Conservation (phyloP, 371 early-diverging fungal genomes). For the Haplosporangium sp. region DNA sequence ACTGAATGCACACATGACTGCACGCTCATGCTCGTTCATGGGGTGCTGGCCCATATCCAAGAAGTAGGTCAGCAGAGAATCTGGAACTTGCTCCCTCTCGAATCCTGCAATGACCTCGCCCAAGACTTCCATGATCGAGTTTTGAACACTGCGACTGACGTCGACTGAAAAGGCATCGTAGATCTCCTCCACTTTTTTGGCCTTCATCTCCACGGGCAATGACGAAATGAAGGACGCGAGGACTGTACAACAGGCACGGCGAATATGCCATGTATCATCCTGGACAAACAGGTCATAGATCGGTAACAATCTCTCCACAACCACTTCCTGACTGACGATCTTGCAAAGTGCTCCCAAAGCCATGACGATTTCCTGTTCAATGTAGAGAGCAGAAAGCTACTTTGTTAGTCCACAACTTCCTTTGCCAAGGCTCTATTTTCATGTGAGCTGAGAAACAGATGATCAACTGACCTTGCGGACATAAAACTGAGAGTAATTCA, state of each 20-base stretch:
- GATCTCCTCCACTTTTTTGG: constrained; percentile 56
- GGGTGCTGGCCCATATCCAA: constrained; percentile 48
- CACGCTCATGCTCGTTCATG: constrained; percentile 64
- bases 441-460: background rate
- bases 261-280: constrained; percentile 73
- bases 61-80: constrained; percentile 55
- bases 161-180: constrained; percentile 64
- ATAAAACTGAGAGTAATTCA: constrained; percentile 64
- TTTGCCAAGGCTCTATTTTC: background rate
- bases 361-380: constrained; percentile 60
- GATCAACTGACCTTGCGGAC: constrained; percentile 59
- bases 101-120: constrained; percentile 71
- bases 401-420: background rate
- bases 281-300: constrained; percentile 61
- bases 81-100: constrained; percentile 59
- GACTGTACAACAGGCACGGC: constrained; percentile 65
- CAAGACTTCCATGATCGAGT: constrained; percentile 66
- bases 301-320: constrained; percentile 62
- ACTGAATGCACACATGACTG: constrained; percentile 69
- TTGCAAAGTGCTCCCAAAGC: constrained; percentile 63
- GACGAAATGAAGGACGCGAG: constrained; percentile 62
- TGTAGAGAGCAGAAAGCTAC: background rate
- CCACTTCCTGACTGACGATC: constrained; percentile 57
- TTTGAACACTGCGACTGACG: constrained; percentile 69
- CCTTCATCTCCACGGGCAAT: constrained; percentile 58